A percentile compares a stretch with the other conserved stretches of the same genome.
Conservation (phyloP, 2,329 filamentous ascomycete species). For the Exophiala aquamarina region DNA sequence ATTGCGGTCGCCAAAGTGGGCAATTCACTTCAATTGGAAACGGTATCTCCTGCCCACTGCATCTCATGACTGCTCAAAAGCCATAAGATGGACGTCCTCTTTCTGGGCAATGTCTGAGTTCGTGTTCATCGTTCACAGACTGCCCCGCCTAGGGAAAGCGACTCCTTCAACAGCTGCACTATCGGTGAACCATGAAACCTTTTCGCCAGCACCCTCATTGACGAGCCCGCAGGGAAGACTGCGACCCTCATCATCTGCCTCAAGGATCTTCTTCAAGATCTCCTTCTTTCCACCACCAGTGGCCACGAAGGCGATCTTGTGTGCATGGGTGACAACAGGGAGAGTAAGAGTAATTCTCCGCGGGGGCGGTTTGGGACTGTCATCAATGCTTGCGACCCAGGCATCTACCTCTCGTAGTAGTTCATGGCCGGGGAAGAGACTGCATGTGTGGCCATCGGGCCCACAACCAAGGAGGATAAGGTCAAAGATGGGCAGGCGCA, state of each 20-base stretch:
- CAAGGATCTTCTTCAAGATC: slow-evolving; percentile 89
- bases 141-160: slow-evolving; percentile 73
- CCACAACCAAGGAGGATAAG: slow-evolving; percentile 90
- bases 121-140: slow-evolving; percentile 42
- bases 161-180: slow-evolving; percentile 82
- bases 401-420: slow-evolving; percentile 82
- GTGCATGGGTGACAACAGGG: slow-evolving; percentile 82
- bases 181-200: slow-evolving; percentile 95
- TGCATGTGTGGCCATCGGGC: slow-evolving; percentile 96
- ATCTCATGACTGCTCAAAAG: slow-evolving; percentile 19
- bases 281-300: slow-evolving; percentile 88
- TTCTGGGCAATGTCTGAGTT: background rate
- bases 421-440: slow-evolving; percentile 85
- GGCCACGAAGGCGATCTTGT: slow-evolving; percentile 86
- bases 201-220: slow-evolving; percentile 79
- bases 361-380: slow-evolving; percentile 92
- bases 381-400: slow-evolving; percentile 88
- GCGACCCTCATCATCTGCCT: slow-evolving; percentile 64
- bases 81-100: background rate
- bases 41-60: background rate
- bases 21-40: too few species aligned
- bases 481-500: slow-evolving; percentile 93
- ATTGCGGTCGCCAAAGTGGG: too few species aligned
- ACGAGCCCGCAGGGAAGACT: slow-evolving; percentile 83
- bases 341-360: slow-evolving; percentile 89